phyloP scores from a whole-genome alignment of 2,329 filamentous ascomycete genomes.

The Cryphonectria japonica region DNA sequence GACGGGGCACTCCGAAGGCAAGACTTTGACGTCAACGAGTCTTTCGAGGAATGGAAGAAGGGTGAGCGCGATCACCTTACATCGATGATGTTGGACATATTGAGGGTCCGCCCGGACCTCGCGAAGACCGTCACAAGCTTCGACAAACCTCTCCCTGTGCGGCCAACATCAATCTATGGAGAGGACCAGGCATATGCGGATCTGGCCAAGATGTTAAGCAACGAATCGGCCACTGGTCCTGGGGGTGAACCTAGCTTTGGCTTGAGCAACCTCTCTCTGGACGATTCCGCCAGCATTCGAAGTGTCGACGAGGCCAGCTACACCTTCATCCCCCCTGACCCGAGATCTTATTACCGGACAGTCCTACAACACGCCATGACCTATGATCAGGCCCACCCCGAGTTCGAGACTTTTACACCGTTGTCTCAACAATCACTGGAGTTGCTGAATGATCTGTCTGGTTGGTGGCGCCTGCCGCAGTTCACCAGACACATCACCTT shows the following conservation, averaged over 20 bases:
- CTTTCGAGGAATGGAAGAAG: constrained; percentile 89
- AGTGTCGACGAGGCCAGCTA: constrained; percentile 70
- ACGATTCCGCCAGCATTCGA: constrained; percentile 55
- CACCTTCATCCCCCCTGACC: constrained; percentile 86
- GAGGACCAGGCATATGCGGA: constrained; percentile 59
- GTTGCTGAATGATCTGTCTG: constrained; percentile 79
- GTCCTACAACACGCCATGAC: constrained; percentile 78
- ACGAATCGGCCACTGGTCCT: constrained; percentile 44
- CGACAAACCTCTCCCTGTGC: constrained; percentile 63
- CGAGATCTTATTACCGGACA: constrained; percentile 80
- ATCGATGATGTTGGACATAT: constrained; percentile 89
- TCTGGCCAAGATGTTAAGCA: constrained; percentile 55
- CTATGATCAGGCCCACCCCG: constrained; percentile 62
- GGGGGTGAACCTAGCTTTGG: constrained; percentile 70
- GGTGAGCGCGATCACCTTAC: constrained; percentile 85
- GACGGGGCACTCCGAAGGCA: constrained; percentile 76
- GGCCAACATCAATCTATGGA: constrained; percentile 48
- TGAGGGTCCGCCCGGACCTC: constrained; percentile 83
- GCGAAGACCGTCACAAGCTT: constrained; percentile 72
- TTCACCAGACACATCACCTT: constrained; percentile 80
- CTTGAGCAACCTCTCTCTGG: constrained; percentile 67
- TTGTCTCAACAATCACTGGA: constrained; percentile 82
- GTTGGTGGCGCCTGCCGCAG: constrained; percentile 87
- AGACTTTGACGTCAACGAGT: constrained; percentile 89
- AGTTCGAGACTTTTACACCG: constrained; percentile 53